Percentiles rank a stretch among this genome's conserved stretches.
Evolutionary conservation across 1,139 yeast species (phyloP).

Genomic region (Geotrichum macrosporum): DNA sequence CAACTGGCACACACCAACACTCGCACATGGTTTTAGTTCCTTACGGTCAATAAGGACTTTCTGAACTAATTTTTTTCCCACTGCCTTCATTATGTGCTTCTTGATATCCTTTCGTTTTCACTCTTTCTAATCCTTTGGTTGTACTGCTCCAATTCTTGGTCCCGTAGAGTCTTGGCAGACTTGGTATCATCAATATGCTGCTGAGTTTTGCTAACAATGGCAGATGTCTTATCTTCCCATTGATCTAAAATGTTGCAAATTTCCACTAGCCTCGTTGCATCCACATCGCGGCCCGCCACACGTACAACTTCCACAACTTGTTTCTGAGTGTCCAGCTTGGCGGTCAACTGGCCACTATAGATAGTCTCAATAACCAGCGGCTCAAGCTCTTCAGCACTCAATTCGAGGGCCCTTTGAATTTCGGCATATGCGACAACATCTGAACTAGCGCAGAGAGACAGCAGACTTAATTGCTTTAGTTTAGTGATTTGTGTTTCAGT

Average conservation of each 20-base stretch:
- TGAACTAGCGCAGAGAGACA: conserved; percentile 23
- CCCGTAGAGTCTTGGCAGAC: conserved; percentile 1
- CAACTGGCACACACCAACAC: too few species aligned
- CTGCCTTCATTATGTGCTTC: too few species aligned
- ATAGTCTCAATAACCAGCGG: conserved; percentile 29
- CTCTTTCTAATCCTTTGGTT: neutral
- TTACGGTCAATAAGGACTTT: too few species aligned
- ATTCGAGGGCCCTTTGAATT: conserved; percentile 21
- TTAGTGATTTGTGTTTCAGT: conserved; percentile 22
- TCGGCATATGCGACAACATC: conserved; percentile 22
- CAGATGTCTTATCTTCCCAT: conserved; percentile 14
- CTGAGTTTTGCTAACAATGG: conserved; percentile 1
- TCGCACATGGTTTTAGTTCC: too few species aligned
- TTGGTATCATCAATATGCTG: conserved; percentile 7
- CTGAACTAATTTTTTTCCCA: too few species aligned
- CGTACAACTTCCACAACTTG: conserved; percentile 26
- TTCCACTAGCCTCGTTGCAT: conserved; percentile 22
- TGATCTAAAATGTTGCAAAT: conserved; percentile 19
- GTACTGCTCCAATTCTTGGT: conserved; percentile 3
- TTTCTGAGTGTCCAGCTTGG: conserved; percentile 29
- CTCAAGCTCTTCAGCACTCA: conserved; percentile 25
- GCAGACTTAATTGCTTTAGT: conserved; percentile 27
- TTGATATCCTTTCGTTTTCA: neutral
- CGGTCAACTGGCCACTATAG: conserved; percentile 28
- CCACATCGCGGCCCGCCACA: conserved; percentile 27